A percentile compares a stretch with the other conserved stretches of the same genome.
Evolutionary conservation across 1,284 basidiomycete species (phyloP).

Genomic region (Moesziomyces parantarcticus): DNA sequence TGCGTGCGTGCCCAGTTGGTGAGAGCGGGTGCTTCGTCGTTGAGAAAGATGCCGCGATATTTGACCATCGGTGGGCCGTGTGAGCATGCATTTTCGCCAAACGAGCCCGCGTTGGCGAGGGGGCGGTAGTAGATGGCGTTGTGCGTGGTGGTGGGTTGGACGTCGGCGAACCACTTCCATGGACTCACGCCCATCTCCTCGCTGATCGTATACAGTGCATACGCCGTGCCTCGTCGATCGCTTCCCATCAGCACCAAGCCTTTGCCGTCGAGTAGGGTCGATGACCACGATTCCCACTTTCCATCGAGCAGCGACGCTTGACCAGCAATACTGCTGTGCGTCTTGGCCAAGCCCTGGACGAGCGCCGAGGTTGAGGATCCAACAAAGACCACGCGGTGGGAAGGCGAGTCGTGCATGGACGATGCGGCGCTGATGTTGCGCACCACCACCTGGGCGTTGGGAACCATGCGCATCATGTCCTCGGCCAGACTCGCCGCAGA

Average conservation of each 20-base stretch:
- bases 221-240: conserved; percentile 23
- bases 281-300: conserved; percentile 27
- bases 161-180: conserved; percentile 41
- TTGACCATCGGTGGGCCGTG: conserved; percentile 78
- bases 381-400: conserved; percentile 16
- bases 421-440: conserved; percentile 27
- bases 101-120: background rate
- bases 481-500: conserved; percentile 20
- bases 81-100: conserved; percentile 69
- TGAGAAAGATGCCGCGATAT: conserved; percentile 76
- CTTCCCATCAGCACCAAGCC: conserved; percentile 26
- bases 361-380: conserved; percentile 12
- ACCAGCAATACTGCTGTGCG: conserved; percentile 1
- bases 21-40: conserved; percentile 76
- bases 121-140: conserved; percentile 22
- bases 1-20: conserved; percentile 74
- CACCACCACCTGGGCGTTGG: conserved; percentile 20
- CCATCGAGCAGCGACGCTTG: conserved; percentile 10
- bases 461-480: conserved; percentile 26
- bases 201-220: conserved; percentile 29
- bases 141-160: conserved; percentile 15
- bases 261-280: background rate
- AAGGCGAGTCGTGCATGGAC: background rate
- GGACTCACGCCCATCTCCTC: conserved; percentile 33
- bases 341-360: conserved; percentile 11